Base-by-base conservation (phyloP, 495 filamentous ascomycete genomes). In the Aspergillus avenaceus region DNA sequence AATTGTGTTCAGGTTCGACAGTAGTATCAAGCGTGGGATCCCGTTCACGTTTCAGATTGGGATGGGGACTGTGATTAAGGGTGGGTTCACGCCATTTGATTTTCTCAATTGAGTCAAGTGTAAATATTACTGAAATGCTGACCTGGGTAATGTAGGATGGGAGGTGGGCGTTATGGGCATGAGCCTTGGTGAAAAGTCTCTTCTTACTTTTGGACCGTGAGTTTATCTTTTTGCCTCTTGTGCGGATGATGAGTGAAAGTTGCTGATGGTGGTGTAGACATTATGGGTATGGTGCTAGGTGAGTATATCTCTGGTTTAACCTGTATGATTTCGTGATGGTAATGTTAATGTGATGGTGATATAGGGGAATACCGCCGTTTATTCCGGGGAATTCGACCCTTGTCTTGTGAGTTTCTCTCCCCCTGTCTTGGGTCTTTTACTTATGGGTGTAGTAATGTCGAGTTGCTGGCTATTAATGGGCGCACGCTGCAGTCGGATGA, bases 191-290 rank as follows among this genome's bases (percentile, higher is more conserved):
- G 58, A 61, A 50, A 61, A 61, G 27, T 22, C 58, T 5, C 41
- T 52, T n/a, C 53, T 61, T 34, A 61, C 58, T 0, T 61, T 61
- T 29, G 58, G 58, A 1, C 58, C 58, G 58, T 61, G 50, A 4
- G 58, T 47, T 5, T 19, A 43, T 25, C 47, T 22, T 14, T 5
- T 32, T 3, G 21, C 11, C 22, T 14, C 19, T 42, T 31, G 13
- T 16, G 11, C 41, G 1, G 26, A n/a, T 47, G 18, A 36, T 53
- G n/a, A 45, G 14, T 25, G 13, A 6, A 28, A 23, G 29, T 29
- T n/a, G 16, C 28, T 26, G 25, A 8, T n/a, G 1, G 11, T 13
- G n/a, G 19, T 13, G 2, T 23, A 61, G 58, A 5, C 47, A 61
- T 28, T 61, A 61, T 40, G 58, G 58, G 12, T 61, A 61, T 26